Evolutionary conservation across 2,329 filamentous ascomycete species (phyloP), one percentile per base, ranked within the genome.

Genomic region (Zymoseptoria tritici): DNA sequence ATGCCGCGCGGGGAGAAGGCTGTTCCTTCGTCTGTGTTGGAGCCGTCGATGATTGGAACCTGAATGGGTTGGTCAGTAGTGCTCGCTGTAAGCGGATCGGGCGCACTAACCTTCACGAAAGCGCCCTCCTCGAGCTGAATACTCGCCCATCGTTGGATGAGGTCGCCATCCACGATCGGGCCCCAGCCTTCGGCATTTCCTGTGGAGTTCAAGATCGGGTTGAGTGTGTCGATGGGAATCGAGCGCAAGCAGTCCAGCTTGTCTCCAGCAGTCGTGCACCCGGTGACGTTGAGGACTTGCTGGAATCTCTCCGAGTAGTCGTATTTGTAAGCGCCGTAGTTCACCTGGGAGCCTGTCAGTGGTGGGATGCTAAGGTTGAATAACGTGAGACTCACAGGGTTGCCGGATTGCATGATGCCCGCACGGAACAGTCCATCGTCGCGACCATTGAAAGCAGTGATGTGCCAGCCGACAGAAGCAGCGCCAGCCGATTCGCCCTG

Each of bases 181-280:
- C 72, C 75, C 70, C 72, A 78, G 20, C 72, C 66, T 9, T 64
- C 66, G 24, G 66, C 71, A 8, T 67, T 66, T 31, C 65, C 72
- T 6, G 62, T 60, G 1, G 65, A 66, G 61, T 70, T 72, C 52
- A 73, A 60, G 50, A 68, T 61, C 22, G 61, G 62, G 58, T 71
- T 70, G n/a, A 73, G 56, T 4, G 62, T 63, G 2, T 63, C 64
- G 24, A 66, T 65, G 3, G 71, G 71, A 3, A 71, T 73, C 1
- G 72, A 72, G 22, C 89, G 85, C 9, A 95, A 81, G 70, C 88
- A 91, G 11, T 79, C 77, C 9, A 91, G 78, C 0, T 83, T 85
- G 68, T 89, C 81, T 1, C 72, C 67, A 1, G 79, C 74, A 3
- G 76, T 70, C 1, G 78, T 75, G 74, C 90, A 94, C 54, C 79